Evolutionary conservation across 352 stramenopile genomes (phyloP).

Genomic region (Globisporangium acanthophoron): DNA sequence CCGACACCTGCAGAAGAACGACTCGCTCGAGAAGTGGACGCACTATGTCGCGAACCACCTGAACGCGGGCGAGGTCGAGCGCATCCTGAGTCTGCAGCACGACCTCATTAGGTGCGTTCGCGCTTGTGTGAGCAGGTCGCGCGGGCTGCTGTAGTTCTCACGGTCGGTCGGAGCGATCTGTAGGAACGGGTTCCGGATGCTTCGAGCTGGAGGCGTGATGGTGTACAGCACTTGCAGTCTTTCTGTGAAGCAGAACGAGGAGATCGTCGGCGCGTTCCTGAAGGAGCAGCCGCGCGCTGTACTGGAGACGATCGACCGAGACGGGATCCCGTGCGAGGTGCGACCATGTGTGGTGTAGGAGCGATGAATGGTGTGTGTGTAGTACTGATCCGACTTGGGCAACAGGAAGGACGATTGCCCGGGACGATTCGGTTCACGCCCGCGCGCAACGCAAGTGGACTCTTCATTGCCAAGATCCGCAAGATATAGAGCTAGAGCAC

Average conservation of each 20-base stretch:
- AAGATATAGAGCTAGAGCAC: constrained; percentile 10
- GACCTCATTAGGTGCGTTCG: constrained; percentile 37
- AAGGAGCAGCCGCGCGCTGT: constrained; percentile 26
- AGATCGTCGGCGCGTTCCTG: constrained; percentile 85
- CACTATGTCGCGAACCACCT: constrained; percentile 73
- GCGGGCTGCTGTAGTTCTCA: not conserved
- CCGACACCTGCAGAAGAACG: constrained; percentile 76
- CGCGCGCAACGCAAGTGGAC: constrained; percentile 55
- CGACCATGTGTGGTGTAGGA: not conserved
- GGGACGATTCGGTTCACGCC: constrained; percentile 71
- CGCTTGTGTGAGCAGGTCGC: not conserved
- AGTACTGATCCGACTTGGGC: not conserved
- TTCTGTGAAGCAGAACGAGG: constrained; percentile 91
- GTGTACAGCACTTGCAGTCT: constrained; percentile 96
- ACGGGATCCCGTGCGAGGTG: constrained; percentile 51
- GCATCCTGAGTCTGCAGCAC: constrained; percentile 57
- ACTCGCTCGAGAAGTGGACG: constrained; percentile 63
- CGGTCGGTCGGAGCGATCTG: not conserved
- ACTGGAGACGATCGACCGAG: constrained; percentile 30
- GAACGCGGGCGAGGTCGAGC: constrained; percentile 40
- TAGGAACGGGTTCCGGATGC: constrained; percentile 81
- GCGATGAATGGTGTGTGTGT: not conserved
- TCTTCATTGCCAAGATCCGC: constrained; percentile 67
- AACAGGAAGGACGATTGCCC: constrained; percentile 35
- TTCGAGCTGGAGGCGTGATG: constrained; percentile 85